Evolutionary conservation across 73 alveolate genomes (phyloP).

Genomic region (Breviolum minutum): DNA sequence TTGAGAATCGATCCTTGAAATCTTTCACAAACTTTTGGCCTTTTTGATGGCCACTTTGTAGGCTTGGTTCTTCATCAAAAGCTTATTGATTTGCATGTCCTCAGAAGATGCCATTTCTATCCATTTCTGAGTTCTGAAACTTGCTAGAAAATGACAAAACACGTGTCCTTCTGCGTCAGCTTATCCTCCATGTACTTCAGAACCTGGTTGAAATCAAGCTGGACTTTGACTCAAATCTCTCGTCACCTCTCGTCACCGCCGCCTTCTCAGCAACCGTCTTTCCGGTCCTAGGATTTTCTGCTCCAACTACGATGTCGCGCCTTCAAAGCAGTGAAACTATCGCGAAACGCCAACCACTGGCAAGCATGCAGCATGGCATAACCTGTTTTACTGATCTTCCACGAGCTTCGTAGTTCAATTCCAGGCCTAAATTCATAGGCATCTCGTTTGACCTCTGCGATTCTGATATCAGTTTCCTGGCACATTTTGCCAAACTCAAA

Average conservation of each 20-base stretch:
- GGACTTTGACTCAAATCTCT: neutral
- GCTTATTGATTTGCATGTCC: conserved; percentile 97
- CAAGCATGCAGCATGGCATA: neutral
- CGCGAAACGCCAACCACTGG: neutral
- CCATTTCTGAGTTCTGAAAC: too few relatives aligned
- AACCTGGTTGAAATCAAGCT: conserved; percentile 41
- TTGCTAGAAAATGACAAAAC: neutral
- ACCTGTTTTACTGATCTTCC: neutral
- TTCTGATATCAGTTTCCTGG: conserved; percentile 97
- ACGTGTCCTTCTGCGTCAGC: conserved; percentile 96
- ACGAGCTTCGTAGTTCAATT: neutral
- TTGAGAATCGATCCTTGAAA: neutral
- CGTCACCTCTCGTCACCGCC: neutral
- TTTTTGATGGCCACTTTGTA: conserved; percentile 97
- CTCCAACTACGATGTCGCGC: conserved; percentile 97
- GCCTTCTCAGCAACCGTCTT: conserved; percentile 97
- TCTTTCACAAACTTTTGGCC: conserved; percentile 52
- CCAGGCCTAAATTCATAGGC: conserved; percentile 97
- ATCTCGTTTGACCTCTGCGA: conserved; percentile 97
- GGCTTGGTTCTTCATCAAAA: conserved; percentile 97
- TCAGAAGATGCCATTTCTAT: neutral
- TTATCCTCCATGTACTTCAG: conserved; percentile 98
- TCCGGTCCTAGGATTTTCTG: conserved; percentile 98
- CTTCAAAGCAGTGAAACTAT: conserved; percentile 31
- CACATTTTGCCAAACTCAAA: neutral